These are phyloP conservation scores for Chloropicon primus DNA, from an alignment of 139 green algal genomes.

Conservation along the genomic window DNA sequence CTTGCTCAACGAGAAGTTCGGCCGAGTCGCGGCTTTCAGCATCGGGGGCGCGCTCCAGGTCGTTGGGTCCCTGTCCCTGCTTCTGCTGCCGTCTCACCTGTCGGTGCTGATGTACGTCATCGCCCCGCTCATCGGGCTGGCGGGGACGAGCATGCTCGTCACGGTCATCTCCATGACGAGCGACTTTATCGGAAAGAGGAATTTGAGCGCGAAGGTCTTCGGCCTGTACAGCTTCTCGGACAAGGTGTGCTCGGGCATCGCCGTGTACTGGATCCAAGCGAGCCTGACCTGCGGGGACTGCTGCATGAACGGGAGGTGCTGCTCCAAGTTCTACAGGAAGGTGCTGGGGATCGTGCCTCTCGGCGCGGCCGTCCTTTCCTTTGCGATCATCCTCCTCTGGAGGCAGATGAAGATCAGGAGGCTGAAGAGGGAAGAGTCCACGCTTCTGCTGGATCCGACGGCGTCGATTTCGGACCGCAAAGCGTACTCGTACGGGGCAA, in stretches of 20 bases:
- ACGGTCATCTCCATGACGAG: background rate
- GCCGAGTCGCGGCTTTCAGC: background rate
- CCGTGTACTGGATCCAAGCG: background rate
- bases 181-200: background rate
- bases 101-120: background rate
- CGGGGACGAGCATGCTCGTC: background rate
- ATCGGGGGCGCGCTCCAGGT: background rate
- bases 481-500: background rate
- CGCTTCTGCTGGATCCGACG: background rate
- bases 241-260: background rate
- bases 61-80: background rate
- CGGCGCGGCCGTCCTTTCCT: background rate
- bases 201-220: background rate
- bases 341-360: background rate
- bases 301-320: background rate
- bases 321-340: background rate
- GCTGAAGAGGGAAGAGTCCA: background rate
- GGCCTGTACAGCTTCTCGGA: background rate
- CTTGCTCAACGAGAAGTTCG: background rate
- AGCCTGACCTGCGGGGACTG: background rate
- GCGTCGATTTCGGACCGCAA: background rate
- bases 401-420: background rate
- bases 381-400: background rate
- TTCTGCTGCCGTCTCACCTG: background rate
- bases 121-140: background rate